Percentiles rank a stretch among this genome's conserved stretches.
Conservation (phyloP, 2,329 filamentous ascomycete genomes). For the Capronia epimyces region DNA sequence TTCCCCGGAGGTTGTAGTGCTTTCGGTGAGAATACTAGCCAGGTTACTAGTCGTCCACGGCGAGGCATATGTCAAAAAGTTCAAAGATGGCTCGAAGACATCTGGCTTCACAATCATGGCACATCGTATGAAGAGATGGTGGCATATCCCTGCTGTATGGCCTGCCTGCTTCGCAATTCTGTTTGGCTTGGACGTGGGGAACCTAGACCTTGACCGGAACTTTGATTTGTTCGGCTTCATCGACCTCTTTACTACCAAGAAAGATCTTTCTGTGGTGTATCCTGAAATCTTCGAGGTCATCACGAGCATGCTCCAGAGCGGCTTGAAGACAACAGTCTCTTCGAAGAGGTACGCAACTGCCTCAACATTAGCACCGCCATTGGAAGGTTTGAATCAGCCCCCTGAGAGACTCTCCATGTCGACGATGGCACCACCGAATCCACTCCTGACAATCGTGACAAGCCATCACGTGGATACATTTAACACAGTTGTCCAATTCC, state of each 20-base stretch:
- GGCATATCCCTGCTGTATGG: conserved; percentile 81
- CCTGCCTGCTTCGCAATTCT: conserved; percentile 80
- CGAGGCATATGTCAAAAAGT: conserved; percentile 74
- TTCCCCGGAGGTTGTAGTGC: conserved; percentile 73
- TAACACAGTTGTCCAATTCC: conserved; percentile 70
- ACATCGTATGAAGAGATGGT: conserved; percentile 75
- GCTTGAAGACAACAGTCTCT: conserved; percentile 63
- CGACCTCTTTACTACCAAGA: conserved; percentile 59
- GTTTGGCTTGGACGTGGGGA: conserved; percentile 75
- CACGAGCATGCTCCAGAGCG: conserved; percentile 79
- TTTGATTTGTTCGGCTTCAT: conserved; percentile 71
- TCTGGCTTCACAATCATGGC: conserved; percentile 85
- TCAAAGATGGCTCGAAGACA: conserved; percentile 63
- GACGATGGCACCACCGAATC: conserved; percentile 29
- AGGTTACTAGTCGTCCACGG: conserved; percentile 80
- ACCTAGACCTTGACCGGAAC: conserved; percentile 64
- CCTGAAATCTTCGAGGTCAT: conserved; percentile 76
- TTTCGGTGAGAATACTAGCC: conserved; percentile 76
- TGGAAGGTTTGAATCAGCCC: conserved; percentile 39
- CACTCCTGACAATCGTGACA: conserved; percentile 32
- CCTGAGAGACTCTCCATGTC: conserved; percentile 28
- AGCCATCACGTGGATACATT: conserved; percentile 61
- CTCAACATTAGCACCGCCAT: conserved; percentile 16
- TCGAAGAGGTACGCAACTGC: conserved; percentile 45
- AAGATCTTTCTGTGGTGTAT: conserved; percentile 60